Evolutionary conservation across 163 green algal genomes (phyloP), one percentile per base, ranked within the genome.

Genomic region (Scenedesmus sp.): DNA sequence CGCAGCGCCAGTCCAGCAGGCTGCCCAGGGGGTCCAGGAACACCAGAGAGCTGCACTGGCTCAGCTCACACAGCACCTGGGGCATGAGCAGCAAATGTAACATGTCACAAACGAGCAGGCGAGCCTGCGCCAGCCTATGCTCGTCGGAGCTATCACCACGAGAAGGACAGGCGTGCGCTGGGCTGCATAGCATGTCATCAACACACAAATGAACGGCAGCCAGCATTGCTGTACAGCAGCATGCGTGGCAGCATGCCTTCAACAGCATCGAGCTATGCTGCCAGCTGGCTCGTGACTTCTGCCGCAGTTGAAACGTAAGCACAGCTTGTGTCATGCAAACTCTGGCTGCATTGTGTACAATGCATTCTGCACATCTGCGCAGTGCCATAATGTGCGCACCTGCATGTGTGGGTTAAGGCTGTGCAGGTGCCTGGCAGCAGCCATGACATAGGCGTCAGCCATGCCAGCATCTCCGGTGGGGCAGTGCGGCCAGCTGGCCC

Each of bases 21-120:
- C 87, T 86, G 13, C 87, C 87, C 34, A 91, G 57, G 2, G 87
- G 57, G 54, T 91, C 87, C 59, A 87, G 55, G 74, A 67, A 91
- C 46, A 66, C 15, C 54, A 91, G 55, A 2, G 57, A 87, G 10
- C 60, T 64, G 62, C 62, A 52, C 73, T 60, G 74, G n/a, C 76
- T 76, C 54, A 91, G 87, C 87, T 91, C 87, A 83, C 66, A 90
- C 16, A 57, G 62, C 46, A 90, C 85, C 85, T 89, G 76, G 2
- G 10, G 52, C 73, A 54, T 82, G 73, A 54, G 2, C 10, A 15
- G 62, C 62, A 46, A 46, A 46, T 46, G 34, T 46, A 46, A 46
- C 34, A 46, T 46, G 34, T 46, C 34, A 46, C 34, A 46, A 46
- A 46, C 34, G 34, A 46, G 34, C 34, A 46, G 34, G 34, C 34